Conservation (phyloP, 192 early-diverging fungal species). For the Coemansia sp. region DNA sequence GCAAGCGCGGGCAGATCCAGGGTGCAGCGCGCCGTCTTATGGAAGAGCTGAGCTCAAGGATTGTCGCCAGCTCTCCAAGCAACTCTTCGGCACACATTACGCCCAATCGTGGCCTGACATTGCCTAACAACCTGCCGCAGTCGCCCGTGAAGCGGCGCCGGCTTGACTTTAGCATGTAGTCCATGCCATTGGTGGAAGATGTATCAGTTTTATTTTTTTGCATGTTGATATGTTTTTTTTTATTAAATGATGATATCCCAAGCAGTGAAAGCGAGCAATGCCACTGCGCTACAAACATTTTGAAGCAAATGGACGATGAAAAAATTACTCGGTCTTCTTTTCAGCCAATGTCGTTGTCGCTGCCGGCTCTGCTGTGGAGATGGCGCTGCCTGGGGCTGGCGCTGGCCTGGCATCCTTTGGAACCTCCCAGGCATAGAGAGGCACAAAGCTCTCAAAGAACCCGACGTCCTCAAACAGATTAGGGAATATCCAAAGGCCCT, state of each 20-base stretch:
- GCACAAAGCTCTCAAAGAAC: constrained; percentile 91
- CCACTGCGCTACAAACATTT: background rate
- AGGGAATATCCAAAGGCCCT: constrained; percentile 96
- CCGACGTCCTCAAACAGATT: constrained; percentile 97
- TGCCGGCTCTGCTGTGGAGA: background rate
- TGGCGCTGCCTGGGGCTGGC: constrained; percentile 8
- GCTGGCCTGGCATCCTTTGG: constrained; percentile 56
- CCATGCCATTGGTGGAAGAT: background rate
- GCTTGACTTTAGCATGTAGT: constrained; percentile 19
- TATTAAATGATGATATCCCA: background rate
- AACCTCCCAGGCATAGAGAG: constrained; percentile 84
- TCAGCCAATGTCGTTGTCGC: constrained; percentile 6
- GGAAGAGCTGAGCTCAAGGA: constrained; percentile 22
- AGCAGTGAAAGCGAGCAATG: background rate
- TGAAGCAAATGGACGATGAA: background rate
- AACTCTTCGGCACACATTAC: constrained; percentile 33
- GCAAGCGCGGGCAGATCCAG: constrained; percentile 49
- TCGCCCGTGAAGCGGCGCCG: constrained; percentile 28
- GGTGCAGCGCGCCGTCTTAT: constrained; percentile 44
- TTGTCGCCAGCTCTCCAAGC: constrained; percentile 6
- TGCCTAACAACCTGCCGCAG: constrained; percentile 21
- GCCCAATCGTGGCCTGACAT: constrained; percentile 46
- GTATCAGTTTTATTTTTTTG: background rate
- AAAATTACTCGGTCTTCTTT: constrained; percentile 40
- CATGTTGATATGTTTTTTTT: background rate